Base-by-base conservation (phyloP, 306 rosid genomes). In the Cucurbita maxima region DNA sequence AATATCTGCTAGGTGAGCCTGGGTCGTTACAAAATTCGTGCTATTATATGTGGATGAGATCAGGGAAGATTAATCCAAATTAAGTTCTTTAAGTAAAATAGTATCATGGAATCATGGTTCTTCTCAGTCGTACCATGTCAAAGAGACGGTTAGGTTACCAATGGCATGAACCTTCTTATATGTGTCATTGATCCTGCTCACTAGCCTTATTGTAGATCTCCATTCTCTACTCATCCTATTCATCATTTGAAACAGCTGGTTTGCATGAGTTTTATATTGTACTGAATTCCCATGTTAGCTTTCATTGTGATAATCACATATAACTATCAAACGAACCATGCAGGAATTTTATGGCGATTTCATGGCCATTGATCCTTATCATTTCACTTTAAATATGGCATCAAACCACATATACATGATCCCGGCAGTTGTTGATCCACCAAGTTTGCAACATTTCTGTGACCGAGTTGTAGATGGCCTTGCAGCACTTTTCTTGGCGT, bases 311-410 rank as follows among this genome's bases (percentile, higher is more conserved):
- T 22, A 34, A 69, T 22, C 12, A 52, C 70, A 83, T 34, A 67
- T 71, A 61, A 30, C 76, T 78, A 9, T 83, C 79, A 38, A 56
- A 76, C 47, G 81, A 55, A 76, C 79, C 80, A 72, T 81, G 85
- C 92, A 94, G 97, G 97, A 94, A 83, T 87, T 87, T 82, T 94
- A 94, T 78, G 92, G 85, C 7, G 98, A 93, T 79, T 94, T 89
- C 71, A 86, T 94, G 77, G 94, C 98, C 3, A 62, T 81, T 68
- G 98, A 90, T 89, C 90, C 92, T 40, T 90, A 82, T 81, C 98
- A 94, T 83, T 94, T 89, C 87, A 85, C 90, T 77, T 79, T 94
- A 81, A 88, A 94, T 61, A 67, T 94, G 63, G 84, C 88, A 57
- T 84, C 96, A 76, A 89, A 85, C 83, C 87, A 86, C 81, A 53